Conservation (phyloP, 257 asterid genomes). For the Capsicum pubescens region DNA sequence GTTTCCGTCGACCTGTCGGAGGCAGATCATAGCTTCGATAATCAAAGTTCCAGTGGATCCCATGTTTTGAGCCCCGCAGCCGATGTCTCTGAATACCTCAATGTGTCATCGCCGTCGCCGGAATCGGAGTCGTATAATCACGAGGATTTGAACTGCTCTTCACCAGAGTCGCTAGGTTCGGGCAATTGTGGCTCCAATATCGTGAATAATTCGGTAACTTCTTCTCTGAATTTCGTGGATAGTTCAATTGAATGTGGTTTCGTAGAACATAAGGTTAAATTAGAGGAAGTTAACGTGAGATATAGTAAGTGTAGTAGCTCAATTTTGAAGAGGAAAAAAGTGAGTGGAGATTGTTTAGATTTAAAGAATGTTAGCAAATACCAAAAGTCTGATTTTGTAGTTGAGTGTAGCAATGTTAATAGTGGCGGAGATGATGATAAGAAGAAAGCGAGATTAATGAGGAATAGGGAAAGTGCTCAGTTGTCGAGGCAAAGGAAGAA, state of each 20-base stretch:
- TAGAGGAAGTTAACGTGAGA: conserved; percentile 43
- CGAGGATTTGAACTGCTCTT: too few relatives aligned
- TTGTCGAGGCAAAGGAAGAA: conserved; percentile 78
- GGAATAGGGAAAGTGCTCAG: conserved; percentile 84
- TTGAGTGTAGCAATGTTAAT: conserved; percentile 37
- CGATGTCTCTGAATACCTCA: conserved; percentile 33
- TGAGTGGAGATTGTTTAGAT: conserved; percentile 38
- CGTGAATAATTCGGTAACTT: conserved; percentile 38
- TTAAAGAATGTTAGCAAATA: conserved; percentile 39
- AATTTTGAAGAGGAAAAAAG: conserved; percentile 59
- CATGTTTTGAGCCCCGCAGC: conserved; percentile 52
- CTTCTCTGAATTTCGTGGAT: conserved; percentile 43
- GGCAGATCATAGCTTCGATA: conserved; percentile 22
- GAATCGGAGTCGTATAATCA: conserved; percentile 40
- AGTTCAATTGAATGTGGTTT: conserved; percentile 47
- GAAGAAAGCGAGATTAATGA: conserved; percentile 62
- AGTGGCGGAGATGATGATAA: conserved; percentile 67
- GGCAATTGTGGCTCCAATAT: conserved; percentile 54
- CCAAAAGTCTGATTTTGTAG: conserved; percentile 45
- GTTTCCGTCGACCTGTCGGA: conserved; percentile 35
- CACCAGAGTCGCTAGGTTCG: conserved; percentile 59
- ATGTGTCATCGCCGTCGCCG: conserved; percentile 43
- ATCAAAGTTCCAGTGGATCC: conserved; percentile 50
- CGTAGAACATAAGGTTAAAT: conserved; percentile 56
- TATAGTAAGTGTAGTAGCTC: conserved; percentile 30